Evolutionary conservation across 371 early-diverging fungal genomes (phyloP), one percentile per base, ranked within the genome.

Genomic region (Lichtheimia ornata): DNA sequence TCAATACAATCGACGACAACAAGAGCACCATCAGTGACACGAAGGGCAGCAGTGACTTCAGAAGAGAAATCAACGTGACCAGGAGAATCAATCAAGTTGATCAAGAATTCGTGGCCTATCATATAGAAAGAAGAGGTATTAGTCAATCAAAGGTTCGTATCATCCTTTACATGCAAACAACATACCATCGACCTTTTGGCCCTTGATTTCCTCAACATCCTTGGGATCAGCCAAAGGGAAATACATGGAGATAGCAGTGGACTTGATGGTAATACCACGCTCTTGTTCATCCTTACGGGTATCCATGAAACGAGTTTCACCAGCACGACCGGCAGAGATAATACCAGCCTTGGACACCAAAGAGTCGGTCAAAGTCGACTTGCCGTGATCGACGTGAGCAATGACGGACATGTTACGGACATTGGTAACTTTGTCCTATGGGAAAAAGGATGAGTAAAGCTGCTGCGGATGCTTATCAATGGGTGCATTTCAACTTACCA

Each of bases 361-460:
- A 18, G 97, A 97, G 81, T 99, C 99, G 59, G 96, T 94, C 64
- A 97, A 72, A 49, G 97, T 97, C 69, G 94, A 94, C 81, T 95
- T 95, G 65, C 95, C 95, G 81, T 94, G 96, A 79, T 96, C 96
- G 70, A 97, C 96, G 87, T 96, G 97, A 67, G 99, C 99, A 85
- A 99, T 99, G 66, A 99, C 99, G 65, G 98, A 97, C 94, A 99
- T 99, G 90, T 99, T 99, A 76, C 99, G 95, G 71, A 99, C 94
- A 87, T 99, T 99, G 70, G 84, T 69, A 15, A 62, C 62, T 44
- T 59, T 58, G 56, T 63, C 55, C 68, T 67, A 60, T 53, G 12
- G 7, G 17, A 44, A 42, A 7, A 15, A 56, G 27, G 41, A 35
- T 41, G 15, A 50, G 59, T 25, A 28, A 50, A 50, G 24, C 59